These are phyloP conservation scores for Apiospora malaysiana DNA, from an alignment of 2,329 filamentous ascomycete species.

Conservation along the genomic window DNA sequence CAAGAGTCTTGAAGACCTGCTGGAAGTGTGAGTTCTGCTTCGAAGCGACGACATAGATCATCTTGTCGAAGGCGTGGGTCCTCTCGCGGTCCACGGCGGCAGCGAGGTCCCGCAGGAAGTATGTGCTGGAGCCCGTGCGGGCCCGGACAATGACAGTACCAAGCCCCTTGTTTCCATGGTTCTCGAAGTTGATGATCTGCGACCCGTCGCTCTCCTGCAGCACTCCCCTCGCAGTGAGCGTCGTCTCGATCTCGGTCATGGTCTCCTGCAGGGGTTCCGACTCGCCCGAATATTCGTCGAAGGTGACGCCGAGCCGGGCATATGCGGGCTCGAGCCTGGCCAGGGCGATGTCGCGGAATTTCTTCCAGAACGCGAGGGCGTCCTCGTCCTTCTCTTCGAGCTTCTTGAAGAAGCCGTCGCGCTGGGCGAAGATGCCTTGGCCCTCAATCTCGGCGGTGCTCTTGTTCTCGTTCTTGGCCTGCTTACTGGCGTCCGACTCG, in stretches of 20 bases:
- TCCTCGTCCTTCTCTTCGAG: conserved; percentile 63
- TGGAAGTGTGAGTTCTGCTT: conserved; percentile 45
- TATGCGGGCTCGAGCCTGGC: conserved; percentile 60
- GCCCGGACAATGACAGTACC: conserved; percentile 71
- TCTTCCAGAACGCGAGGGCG: conserved; percentile 58
- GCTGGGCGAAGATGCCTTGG: conserved; percentile 49
- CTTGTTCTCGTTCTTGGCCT: conserved; percentile 46
- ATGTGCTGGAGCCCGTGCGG: conserved; percentile 67
- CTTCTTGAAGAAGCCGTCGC: conserved; percentile 62
- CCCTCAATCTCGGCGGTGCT: conserved; percentile 47
- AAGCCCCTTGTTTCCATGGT: conserved; percentile 70
- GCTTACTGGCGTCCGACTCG: conserved; percentile 61
- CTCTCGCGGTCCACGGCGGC: conserved; percentile 68
- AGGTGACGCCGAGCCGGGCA: conserved; percentile 58
- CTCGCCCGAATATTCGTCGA: conserved; percentile 69
- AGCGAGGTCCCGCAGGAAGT: conserved; percentile 73
- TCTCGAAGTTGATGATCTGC: conserved; percentile 71
- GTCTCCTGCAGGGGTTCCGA: conserved; percentile 61
- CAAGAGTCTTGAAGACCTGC: conserved; percentile 40
- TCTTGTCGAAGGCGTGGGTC: conserved; percentile 47
- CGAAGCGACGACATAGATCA: conserved; percentile 47
- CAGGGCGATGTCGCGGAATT: conserved; percentile 60
- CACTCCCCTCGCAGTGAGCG: conserved; percentile 62
- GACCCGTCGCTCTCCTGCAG: conserved; percentile 66
- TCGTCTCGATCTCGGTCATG: conserved; percentile 60